Evolutionary conservation across 1,139 yeast species (phyloP).

Genomic region (Pichia sp.): DNA sequence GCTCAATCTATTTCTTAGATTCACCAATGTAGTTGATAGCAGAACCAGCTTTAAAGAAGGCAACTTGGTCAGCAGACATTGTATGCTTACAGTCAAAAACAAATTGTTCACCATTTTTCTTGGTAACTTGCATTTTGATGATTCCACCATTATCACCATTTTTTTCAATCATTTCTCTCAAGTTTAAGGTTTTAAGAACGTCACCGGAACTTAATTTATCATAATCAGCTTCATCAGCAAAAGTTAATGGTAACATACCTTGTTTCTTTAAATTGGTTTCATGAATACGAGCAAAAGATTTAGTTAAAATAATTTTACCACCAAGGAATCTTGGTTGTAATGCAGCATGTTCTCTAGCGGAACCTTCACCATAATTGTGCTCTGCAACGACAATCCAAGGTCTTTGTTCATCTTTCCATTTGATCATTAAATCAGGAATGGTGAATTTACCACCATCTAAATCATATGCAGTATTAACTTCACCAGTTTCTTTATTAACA

Average conservation of each 20-base stretch:
- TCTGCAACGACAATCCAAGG: slow-evolving; percentile 97
- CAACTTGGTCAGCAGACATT: slow-evolving; percentile 93
- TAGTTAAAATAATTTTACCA: slow-evolving; percentile 80
- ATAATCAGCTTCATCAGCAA: slow-evolving; percentile 83
- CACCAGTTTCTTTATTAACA: slow-evolving; percentile 92
- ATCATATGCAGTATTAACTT: slow-evolving; percentile 85
- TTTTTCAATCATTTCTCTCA: slow-evolving; percentile 71
- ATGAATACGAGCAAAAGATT: slow-evolving; percentile 94
- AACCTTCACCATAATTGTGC: slow-evolving; percentile 97
- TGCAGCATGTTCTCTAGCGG: slow-evolving; percentile 99
- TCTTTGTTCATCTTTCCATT: slow-evolving; percentile 78
- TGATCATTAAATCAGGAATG: slow-evolving; percentile 94
- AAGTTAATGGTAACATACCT: slow-evolving; percentile 92
- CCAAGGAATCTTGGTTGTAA: slow-evolving; percentile 91
- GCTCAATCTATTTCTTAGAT: slow-evolving; percentile 33
- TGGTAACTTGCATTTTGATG: slow-evolving; percentile 64
- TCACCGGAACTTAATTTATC: slow-evolving; percentile 76
- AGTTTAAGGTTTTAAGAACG: slow-evolving; percentile 67
- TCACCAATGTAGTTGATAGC: slow-evolving; percentile 91
- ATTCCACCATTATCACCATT: slow-evolving; percentile 84
- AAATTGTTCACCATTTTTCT: slow-evolving; percentile 64
- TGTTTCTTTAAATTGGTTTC: slow-evolving; percentile 91
- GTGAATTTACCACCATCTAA: slow-evolving; percentile 71
- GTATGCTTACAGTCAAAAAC: slow-evolving; percentile 81
- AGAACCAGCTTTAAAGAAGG: slow-evolving; percentile 94